Conservation (phyloP, 176 grass and related monocot species). For the Aegilops bicornis region DNA sequence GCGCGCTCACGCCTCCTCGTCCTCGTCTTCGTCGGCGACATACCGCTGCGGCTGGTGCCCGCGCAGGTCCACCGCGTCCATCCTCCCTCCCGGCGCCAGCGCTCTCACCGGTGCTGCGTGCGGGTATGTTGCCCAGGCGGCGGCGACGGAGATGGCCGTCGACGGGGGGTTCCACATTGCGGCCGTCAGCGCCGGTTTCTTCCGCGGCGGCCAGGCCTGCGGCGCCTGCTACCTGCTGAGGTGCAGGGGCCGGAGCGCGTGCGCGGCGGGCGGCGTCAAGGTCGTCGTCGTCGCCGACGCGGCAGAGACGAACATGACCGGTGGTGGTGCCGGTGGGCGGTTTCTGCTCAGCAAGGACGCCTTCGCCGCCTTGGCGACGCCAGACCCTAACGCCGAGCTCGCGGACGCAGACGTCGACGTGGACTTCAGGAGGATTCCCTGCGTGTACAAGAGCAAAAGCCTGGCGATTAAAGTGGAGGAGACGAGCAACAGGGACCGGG, state of each 20-base stretch:
- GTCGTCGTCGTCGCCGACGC: conserved; percentile 32
- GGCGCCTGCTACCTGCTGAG: conserved; percentile 63
- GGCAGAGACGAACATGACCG: neutral
- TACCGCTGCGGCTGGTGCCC: conserved; percentile 54
- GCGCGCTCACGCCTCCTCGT: neutral
- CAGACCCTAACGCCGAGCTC: too few species aligned
- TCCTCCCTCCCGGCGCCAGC: conserved; percentile 11
- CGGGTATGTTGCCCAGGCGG: conserved; percentile 26
- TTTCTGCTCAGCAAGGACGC: conserved; percentile 46
- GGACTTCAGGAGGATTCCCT: conserved; percentile 35
- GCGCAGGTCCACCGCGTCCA: conserved; percentile 38
- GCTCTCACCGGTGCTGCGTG: conserved; percentile 26
- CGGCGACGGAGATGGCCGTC: neutral
- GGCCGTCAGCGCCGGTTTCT: conserved; percentile 29
- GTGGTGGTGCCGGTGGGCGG: too few species aligned
- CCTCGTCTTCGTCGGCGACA: neutral
- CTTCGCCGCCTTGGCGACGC: conserved; percentile 40
- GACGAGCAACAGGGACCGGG: conserved; percentile 24
- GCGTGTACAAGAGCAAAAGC: conserved; percentile 46
- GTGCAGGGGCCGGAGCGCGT: conserved; percentile 35
- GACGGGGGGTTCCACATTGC: conserved; percentile 20
- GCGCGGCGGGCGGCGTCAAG: conserved; percentile 47
- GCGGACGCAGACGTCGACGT: neutral
- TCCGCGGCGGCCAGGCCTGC: conserved; percentile 37
- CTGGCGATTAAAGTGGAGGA: conserved; percentile 44